Conservation (phyloP, 2,329 filamentous ascomycete genomes). For the Fusarium setosum region DNA sequence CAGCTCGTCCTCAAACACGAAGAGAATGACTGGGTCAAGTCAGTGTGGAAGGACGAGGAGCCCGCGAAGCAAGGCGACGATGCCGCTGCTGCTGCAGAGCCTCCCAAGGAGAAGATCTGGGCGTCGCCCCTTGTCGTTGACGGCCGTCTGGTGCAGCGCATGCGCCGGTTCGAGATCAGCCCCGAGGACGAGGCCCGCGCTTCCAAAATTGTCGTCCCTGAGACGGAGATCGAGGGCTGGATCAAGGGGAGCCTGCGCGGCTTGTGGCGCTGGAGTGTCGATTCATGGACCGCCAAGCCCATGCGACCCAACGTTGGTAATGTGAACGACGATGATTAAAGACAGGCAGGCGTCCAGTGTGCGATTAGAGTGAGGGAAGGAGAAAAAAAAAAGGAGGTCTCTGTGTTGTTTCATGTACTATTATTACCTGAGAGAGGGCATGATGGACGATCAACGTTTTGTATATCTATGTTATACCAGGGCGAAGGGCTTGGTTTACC, state of each 20-base stretch:
- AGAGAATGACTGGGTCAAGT: slow-evolving; percentile 87
- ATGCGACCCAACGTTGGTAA: slow-evolving; percentile 55
- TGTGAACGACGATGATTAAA: slow-evolving; percentile 50
- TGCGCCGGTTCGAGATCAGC: slow-evolving; percentile 81
- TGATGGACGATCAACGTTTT: slow-evolving; percentile 25
- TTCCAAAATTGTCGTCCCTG: slow-evolving; percentile 68
- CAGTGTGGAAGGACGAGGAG: slow-evolving; percentile 69
- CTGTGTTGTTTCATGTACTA: slow-evolving; percentile 37
- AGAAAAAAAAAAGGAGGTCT: neutral
- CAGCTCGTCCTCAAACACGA: slow-evolving; percentile 73
- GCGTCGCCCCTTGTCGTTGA: slow-evolving; percentile 80
- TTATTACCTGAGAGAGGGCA: slow-evolving; percentile 18
- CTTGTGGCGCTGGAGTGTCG: slow-evolving; percentile 62
- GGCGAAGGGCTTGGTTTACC: slow-evolving; percentile 14
- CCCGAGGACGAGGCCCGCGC: slow-evolving; percentile 78
- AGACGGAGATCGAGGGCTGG: slow-evolving; percentile 78
- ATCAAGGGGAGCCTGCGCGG: slow-evolving; percentile 69
- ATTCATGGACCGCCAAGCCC: slow-evolving; percentile 54
- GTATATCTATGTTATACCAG: slow-evolving; percentile 39
- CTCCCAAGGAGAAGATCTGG: slow-evolving; percentile 78
- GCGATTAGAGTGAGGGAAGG: neutral
- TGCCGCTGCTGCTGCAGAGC: slow-evolving; percentile 48
- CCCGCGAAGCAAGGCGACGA: slow-evolving; percentile 56
- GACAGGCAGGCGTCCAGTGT: neutral
- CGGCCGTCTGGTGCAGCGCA: slow-evolving; percentile 77